Percentiles rank a stretch among this genome's conserved stretches.
Evolutionary conservation across 495 filamentous ascomycete genomes (phyloP).

Genomic region (Aspergillus ellipticus): DNA sequence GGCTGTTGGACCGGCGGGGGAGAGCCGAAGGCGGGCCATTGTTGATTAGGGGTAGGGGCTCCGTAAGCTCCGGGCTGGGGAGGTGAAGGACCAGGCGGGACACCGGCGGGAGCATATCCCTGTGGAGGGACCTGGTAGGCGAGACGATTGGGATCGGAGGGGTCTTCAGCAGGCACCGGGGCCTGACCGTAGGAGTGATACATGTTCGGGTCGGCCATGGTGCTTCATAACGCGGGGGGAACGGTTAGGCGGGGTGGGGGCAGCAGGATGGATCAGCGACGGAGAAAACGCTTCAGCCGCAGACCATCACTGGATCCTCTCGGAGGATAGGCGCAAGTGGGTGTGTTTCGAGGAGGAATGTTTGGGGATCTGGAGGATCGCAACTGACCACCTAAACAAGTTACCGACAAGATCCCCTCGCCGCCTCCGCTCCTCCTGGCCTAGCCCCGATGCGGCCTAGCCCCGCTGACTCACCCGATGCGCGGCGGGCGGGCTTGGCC

Average conservation of each 20-base stretch:
- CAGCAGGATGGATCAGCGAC: slow-evolving; percentile 6
- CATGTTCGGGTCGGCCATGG: slow-evolving; percentile 73
- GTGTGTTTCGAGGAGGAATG: not conserved
- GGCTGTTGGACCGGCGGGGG: slow-evolving; percentile 27
- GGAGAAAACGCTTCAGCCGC: slow-evolving; percentile 7
- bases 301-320: slow-evolving; percentile 8
- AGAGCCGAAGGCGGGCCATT: slow-evolving; percentile 44
- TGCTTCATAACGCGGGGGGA: slow-evolving; percentile 16
- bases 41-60: slow-evolving; percentile 34
- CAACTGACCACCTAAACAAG: not conserved
- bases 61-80: slow-evolving; percentile 57
- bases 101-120: slow-evolving; percentile 30
- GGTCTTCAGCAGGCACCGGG: slow-evolving; percentile 54
- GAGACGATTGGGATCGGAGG: slow-evolving; percentile 57
- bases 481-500: too few species aligned
- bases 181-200: slow-evolving; percentile 67
- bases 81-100: slow-evolving; percentile 51
- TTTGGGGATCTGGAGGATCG: not conserved
- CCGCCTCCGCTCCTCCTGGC: not conserved
- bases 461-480: too few species aligned
- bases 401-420: not conserved
- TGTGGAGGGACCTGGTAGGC: slow-evolving; percentile 55
- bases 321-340: not conserved
- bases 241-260: slow-evolving; percentile 4
- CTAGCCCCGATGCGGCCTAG: not conserved